Conservation (phyloP, 2,329 filamentous ascomycete species). For the Aspergillus ibericus region DNA sequence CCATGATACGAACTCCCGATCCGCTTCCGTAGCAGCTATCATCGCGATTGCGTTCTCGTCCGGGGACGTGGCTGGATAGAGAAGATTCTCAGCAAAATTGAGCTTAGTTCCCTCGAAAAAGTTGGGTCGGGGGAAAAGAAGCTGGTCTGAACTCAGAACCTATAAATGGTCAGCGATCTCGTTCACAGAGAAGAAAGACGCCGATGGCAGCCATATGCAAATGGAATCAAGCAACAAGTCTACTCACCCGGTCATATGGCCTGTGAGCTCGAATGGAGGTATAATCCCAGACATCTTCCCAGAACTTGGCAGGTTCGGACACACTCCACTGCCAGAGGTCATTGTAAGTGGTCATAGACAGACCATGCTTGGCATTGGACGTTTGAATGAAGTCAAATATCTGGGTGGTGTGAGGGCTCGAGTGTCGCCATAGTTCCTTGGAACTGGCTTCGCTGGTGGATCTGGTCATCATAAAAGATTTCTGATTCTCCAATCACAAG, state of each 20-base stretch:
- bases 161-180: slow-evolving; percentile 35
- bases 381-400: slow-evolving; percentile 71
- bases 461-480: not conserved
- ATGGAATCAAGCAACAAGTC: not conserved
- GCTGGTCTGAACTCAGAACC: slow-evolving; percentile 66
- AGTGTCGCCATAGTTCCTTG: slow-evolving; percentile 69
- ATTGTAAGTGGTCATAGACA: slow-evolving; percentile 66
- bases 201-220: not conserved
- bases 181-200: not conserved
- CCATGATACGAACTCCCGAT: slow-evolving; percentile 70
- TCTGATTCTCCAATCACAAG: not conserved
- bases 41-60: slow-evolving; percentile 66
- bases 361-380: slow-evolving; percentile 66
- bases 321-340: slow-evolving; percentile 86
- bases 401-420: slow-evolving; percentile 64
- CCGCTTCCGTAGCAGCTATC: slow-evolving; percentile 77
- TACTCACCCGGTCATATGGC: slow-evolving; percentile 48
- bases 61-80: slow-evolving; percentile 67
- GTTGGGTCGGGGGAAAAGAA: slow-evolving; percentile 81
- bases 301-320: slow-evolving; percentile 72
- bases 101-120: slow-evolving; percentile 79
- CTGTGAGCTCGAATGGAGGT: slow-evolving; percentile 71
- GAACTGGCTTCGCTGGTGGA: slow-evolving; percentile 14
- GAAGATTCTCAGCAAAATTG: slow-evolving; percentile 94
- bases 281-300: slow-evolving; percentile 82